A percentile compares a stretch with the other conserved stretches of the same genome.
These are phyloP conservation scores for Trichoderma atrobrunneum DNA, from an alignment of 2,329 filamentous ascomycete species.

Conservation along the genomic window DNA sequence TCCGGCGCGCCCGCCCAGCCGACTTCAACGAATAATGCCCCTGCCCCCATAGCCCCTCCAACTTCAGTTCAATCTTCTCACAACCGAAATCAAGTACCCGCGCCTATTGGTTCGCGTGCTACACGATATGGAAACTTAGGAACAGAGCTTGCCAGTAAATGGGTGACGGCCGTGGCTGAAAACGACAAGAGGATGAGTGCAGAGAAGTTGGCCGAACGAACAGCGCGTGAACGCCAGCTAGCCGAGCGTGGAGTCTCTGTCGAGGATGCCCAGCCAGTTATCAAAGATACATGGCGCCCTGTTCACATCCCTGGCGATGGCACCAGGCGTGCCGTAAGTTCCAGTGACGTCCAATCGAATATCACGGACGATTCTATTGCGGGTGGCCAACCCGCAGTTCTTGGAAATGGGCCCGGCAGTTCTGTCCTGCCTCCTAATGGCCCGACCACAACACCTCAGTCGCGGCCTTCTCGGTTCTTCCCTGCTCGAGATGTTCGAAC, in stretches of 20 bases:
- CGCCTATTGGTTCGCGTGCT: slow-evolving; percentile 34
- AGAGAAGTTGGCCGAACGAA: slow-evolving; percentile 38
- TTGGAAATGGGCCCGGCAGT: slow-evolving; percentile 26
- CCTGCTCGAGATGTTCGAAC: slow-evolving; percentile 50
- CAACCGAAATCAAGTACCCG: slow-evolving; percentile 30
- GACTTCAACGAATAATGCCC: slow-evolving; percentile 38
- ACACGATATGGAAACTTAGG: slow-evolving; percentile 28
- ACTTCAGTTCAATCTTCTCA: slow-evolving; percentile 28
- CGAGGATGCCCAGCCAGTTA: slow-evolving; percentile 45
- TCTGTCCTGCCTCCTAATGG: slow-evolving; percentile 31
- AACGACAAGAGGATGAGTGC: slow-evolving; percentile 46
- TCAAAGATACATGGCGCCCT: slow-evolving; percentile 56
- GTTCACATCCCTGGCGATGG: slow-evolving; percentile 39
- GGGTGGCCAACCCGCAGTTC: slow-evolving; percentile 28
- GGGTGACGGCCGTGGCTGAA: slow-evolving; percentile 43
- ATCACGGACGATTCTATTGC: slow-evolving; percentile 25
- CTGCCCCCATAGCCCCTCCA: slow-evolving; percentile 46
- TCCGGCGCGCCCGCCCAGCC: slow-evolving; percentile 38
- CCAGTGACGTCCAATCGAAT: slow-evolving; percentile 30
- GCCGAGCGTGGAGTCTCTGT: slow-evolving; percentile 44
- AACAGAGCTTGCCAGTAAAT: slow-evolving; percentile 40
- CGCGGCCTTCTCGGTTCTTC: slow-evolving; percentile 60
- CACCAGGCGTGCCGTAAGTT: slow-evolving; percentile 29
- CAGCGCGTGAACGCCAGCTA: slow-evolving; percentile 43
- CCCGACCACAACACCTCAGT: slow-evolving; percentile 40